Percentiles rank a stretch among this genome's conserved stretches.
phyloP scores from a whole-genome alignment of 768 basidiomycete genomes.

The Strobilomyces confusus region DNA sequence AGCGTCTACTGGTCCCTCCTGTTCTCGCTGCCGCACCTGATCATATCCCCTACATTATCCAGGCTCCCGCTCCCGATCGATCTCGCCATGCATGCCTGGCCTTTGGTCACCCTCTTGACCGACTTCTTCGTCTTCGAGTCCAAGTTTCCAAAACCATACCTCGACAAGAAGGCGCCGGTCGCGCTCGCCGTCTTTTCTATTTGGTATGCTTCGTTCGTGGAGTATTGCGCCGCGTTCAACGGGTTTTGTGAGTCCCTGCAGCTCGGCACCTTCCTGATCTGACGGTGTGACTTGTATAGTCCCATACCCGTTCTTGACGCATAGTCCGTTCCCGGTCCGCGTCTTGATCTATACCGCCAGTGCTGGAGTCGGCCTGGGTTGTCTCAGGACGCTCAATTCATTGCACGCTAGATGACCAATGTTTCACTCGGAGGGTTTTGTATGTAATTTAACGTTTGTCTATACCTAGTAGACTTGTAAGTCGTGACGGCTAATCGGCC shows the following conservation, averaged over 20 bases:
- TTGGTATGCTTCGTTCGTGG: constrained; percentile 64
- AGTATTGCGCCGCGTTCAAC: constrained; percentile 61
- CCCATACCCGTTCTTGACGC: constrained; percentile 80
- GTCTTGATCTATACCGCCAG: constrained; percentile 56
- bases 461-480: no score
- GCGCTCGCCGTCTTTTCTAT: constrained; percentile 25
- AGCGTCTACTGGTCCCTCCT: constrained; percentile 69
- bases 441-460: no score
- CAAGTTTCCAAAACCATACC: constrained; percentile 40
- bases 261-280: constrained; percentile 17
- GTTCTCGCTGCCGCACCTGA: constrained; percentile 35
- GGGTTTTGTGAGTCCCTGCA: constrained; percentile 52
- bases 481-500: neutral
- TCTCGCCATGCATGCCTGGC: constrained; percentile 61
- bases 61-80: constrained; percentile 52
- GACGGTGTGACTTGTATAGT: constrained; percentile 38
- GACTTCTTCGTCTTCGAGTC: constrained; percentile 67
- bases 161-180: constrained; percentile 15
- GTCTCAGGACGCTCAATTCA: constrained; percentile 57
- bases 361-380: constrained; percentile 19
- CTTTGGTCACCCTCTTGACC: constrained; percentile 50
- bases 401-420: constrained; percentile 38
- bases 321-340: constrained; percentile 50
- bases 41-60: neutral
- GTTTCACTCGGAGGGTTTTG: neutral